phyloP scores from a whole-genome alignment of 2,329 filamentous ascomycete species.

The Ophiostoma australiae region DNA sequence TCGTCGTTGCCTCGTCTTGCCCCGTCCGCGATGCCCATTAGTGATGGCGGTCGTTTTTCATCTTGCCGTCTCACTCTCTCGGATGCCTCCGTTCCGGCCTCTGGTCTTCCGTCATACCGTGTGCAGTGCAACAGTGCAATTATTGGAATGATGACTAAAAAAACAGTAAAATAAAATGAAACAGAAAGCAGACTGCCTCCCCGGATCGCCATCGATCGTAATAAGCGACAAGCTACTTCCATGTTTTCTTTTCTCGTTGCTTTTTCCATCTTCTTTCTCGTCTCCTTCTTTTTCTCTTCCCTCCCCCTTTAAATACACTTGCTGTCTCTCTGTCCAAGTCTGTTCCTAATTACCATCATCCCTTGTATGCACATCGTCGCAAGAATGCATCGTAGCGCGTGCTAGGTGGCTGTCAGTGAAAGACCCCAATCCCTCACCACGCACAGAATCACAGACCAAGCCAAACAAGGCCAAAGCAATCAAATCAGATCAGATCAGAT shows the following conservation, averaged over 20 bases:
- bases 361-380: not conserved
- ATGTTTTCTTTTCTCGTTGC: not conserved
- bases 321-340: not conserved
- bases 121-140: too few relatives aligned
- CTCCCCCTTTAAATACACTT: not conserved
- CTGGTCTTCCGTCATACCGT: not conserved
- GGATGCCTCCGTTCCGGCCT: slow-evolving; percentile 9
- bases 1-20: too few relatives aligned
- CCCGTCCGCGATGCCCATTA: too few relatives aligned
- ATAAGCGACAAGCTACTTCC: slow-evolving; percentile 7
- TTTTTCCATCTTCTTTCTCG: not conserved
- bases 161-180: not conserved
- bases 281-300: not conserved
- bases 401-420: not conserved
- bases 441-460: not conserved
- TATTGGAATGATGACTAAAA: not conserved
- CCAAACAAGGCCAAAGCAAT: not conserved
- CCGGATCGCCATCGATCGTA: slow-evolving; percentile 7
- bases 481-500: not conserved
- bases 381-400: not conserved
- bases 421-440: too few relatives aligned
- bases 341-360: not conserved
- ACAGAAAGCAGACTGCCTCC: not conserved
- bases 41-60: not conserved
- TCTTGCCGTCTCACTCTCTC: slow-evolving; percentile 7